Conservation (phyloP, 2,329 filamentous ascomycete species). For the Fusarium sp. region DNA sequence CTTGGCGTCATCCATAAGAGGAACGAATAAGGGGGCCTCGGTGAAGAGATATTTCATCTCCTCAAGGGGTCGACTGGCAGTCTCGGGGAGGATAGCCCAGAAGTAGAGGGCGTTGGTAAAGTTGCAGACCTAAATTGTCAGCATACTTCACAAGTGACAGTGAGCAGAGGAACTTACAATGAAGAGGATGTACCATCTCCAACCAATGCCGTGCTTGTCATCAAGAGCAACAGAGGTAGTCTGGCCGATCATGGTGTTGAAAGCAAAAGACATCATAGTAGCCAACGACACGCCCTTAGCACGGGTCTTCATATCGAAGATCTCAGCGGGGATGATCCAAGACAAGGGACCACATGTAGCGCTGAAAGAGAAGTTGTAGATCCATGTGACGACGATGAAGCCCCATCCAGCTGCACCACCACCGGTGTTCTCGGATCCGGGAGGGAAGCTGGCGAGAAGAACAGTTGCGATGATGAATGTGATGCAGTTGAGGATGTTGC, state of each 20-base stretch:
- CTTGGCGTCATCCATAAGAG: slow-evolving; percentile 57
- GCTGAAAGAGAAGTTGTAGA: slow-evolving; percentile 25
- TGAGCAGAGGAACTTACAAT: slow-evolving; percentile 23
- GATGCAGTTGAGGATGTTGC: slow-evolving; percentile 75
- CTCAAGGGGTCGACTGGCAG: slow-evolving; percentile 69
- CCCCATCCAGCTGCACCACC: slow-evolving; percentile 50
- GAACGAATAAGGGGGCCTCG: slow-evolving; percentile 72
- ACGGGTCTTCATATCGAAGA: slow-evolving; percentile 79
- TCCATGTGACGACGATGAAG: slow-evolving; percentile 23
- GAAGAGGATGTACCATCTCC: slow-evolving; percentile 59
- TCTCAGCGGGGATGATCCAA: slow-evolving; percentile 71
- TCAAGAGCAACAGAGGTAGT: slow-evolving; percentile 64
- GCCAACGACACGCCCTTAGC: slow-evolving; percentile 78
- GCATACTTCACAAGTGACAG: rapidly evolving
- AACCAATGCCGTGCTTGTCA: slow-evolving; percentile 53
- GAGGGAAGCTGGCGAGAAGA: slow-evolving; percentile 25
- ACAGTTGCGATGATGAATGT: slow-evolving; percentile 48
- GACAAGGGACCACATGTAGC: slow-evolving; percentile 23
- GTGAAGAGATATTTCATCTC: slow-evolving; percentile 75
- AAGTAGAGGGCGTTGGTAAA: slow-evolving; percentile 62
- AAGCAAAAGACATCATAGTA: slow-evolving; percentile 76
- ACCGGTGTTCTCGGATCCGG: background rate
- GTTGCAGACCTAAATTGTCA: slow-evolving; percentile 62
- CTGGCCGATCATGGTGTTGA: slow-evolving; percentile 75
- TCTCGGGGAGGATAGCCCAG: slow-evolving; percentile 74